Base-by-base conservation (phyloP, 768 basidiomycete genomes). In the Tricholoma hemisulphureum region DNA sequence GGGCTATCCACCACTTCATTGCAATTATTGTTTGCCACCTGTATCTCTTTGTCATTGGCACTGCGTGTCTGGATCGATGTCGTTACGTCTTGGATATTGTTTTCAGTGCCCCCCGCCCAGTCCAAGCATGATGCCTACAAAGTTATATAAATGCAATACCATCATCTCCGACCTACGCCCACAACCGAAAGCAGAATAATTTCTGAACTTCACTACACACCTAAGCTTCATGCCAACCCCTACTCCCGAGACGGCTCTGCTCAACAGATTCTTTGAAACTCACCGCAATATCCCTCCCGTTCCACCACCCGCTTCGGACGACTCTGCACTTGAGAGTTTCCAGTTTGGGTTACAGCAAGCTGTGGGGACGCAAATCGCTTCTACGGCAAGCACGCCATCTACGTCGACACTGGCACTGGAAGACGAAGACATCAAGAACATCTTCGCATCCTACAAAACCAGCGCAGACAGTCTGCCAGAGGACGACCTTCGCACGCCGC, bases 381-480 rank as follows among this genome's bases (percentile, higher is more conserved):
- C 46, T n/a, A 29, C 26, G 8, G 7, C 46, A 18, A 49, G 54
- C n/a, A 59, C 60, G 6, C 63, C 63, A 2, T 35, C 56, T 21
- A 55, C 53, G 26, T 60, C 60, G 20, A 57, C 63, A 4, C 34
- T 59, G 11, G 48, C 48, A 16, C 41, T 58, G 14, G 63, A 62
- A 18, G 63, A 62, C 26, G 57, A 62, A 16, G 57, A 61, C 7
- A 51, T 64, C 35, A 55, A 43, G 23, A 31, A 49, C n/a, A 32
- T 62, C 41, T 64, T 64, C 32, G 28, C 21, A 14, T 16, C 54
- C 20, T 48, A 56, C 24, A 64, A 56, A 29, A 53, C 45, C 18
- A 57, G 58, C 23, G n/a, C 18, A n/a, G 23, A 41, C 32, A 37
- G n/a, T 24, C 23, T 43, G 21, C 8, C 35, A 8, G 37, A 14